A percentile compares a stretch with the other conserved stretches of the same genome.
Conservation (phyloP, 768 basidiomycete genomes). For the Cystoderma amianthinum region DNA sequence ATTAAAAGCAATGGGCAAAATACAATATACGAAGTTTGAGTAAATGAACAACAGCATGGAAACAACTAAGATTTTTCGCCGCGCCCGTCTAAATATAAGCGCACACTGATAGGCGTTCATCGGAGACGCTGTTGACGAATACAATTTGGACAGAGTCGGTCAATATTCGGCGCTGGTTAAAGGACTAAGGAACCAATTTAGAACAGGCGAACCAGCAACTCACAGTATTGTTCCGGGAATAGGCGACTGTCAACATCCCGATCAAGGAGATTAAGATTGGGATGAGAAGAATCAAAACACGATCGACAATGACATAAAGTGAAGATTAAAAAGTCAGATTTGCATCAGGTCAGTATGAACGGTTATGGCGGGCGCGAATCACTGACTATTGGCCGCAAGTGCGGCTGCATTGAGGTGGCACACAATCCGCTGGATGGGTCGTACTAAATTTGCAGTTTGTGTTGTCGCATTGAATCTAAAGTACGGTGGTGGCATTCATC, state of each 20-base stretch:
- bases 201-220: constrained; percentile 1
- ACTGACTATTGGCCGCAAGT: constrained; percentile 19
- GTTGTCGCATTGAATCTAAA: constrained; percentile 14
- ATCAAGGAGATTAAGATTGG: neutral
- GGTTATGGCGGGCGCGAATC: neutral
- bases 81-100: too few relatives aligned
- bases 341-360: constrained; percentile 1
- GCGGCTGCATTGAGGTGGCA: constrained; percentile 31
- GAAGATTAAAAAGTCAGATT: neutral
- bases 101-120: too few relatives aligned
- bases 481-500: neutral
- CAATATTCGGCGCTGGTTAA: constrained; percentile 31
- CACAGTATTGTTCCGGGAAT: constrained; percentile 18
- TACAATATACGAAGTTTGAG: too few relatives aligned
- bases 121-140: too few relatives aligned
- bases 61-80: too few relatives aligned
- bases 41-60: too few relatives aligned
- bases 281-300: neutral
- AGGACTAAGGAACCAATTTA: neutral
- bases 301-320: neutral
- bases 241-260: constrained; percentile 9
- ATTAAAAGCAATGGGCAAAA: too few relatives aligned
- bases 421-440: constrained; percentile 36
- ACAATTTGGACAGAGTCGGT: constrained; percentile 34
- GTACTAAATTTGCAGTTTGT: constrained; percentile 49